Percentiles rank a stretch among this genome's conserved stretches.
Evolutionary conservation across 345 rosid species (phyloP).

Genomic region (Physaria fendleri): DNA sequence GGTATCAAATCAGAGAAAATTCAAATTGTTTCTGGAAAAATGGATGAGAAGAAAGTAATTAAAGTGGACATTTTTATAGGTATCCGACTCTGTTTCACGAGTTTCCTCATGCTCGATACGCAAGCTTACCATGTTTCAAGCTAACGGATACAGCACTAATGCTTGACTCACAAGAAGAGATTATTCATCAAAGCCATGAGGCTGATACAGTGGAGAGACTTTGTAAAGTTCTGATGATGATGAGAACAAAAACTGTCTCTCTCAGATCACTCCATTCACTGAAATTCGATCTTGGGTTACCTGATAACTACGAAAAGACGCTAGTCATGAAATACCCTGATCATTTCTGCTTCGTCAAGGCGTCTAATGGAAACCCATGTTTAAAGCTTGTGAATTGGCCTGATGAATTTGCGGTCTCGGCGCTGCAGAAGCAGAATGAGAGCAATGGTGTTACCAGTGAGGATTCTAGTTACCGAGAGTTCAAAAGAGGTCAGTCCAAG

Average conservation of each 20-base stretch:
- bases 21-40: neutral
- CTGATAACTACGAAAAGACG: conserved; percentile 59
- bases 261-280: conserved; percentile 63
- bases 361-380: conserved; percentile 45
- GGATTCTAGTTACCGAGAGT: conserved; percentile 43
- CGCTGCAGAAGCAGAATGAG: conserved; percentile 55
- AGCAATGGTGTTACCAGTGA: conserved; percentile 35
- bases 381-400: conserved; percentile 58
- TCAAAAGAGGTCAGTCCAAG: conserved; percentile 63
- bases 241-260: conserved; percentile 53
- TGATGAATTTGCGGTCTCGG: conserved; percentile 64
- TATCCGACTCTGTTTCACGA: conserved; percentile 87
- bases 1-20: conserved; percentile 28
- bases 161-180: conserved; percentile 73
- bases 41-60: neutral
- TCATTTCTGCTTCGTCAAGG: conserved; percentile 58
- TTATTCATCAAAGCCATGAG: conserved; percentile 56
- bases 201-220: conserved; percentile 74
- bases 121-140: conserved; percentile 78
- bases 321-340: conserved; percentile 58
- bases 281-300: conserved; percentile 88
- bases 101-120: conserved; percentile 75
- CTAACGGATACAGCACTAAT: conserved; percentile 75
- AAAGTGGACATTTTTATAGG: conserved; percentile 36
- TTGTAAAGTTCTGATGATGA: conserved; percentile 84